Percentiles rank a stretch among this genome's conserved stretches.
These are phyloP conservation scores for Diaporthe vaccinii DNA, from an alignment of 2,329 filamentous ascomycete species.

Conservation along the genomic window DNA sequence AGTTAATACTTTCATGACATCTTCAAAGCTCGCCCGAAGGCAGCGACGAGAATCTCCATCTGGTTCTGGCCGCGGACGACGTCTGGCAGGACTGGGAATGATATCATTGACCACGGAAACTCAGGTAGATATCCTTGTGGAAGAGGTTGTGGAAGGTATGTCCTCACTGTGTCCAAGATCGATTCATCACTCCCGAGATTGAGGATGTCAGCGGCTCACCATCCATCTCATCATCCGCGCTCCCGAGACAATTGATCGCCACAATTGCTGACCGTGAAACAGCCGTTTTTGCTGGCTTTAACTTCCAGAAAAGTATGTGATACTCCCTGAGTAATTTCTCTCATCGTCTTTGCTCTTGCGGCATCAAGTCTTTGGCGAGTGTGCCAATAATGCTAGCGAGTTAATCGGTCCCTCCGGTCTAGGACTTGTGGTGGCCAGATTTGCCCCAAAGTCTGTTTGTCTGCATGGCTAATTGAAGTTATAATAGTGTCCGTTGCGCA, in stretches of 20 bases:
- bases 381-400: background rate
- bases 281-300: conserved; percentile 51
- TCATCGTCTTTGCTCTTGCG: too few relatives aligned
- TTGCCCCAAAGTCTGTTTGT: too few relatives aligned
- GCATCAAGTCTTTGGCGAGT: background rate
- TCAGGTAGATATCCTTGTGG: conserved; percentile 49
- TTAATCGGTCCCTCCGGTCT: too few relatives aligned
- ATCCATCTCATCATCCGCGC: too few relatives aligned
- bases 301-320: conserved; percentile 44
- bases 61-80: background rate
- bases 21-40: conserved; percentile 17
- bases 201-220: background rate
- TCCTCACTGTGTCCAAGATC: background rate
- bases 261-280: background rate
- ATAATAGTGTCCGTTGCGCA: conserved; percentile 17
- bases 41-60: background rate
- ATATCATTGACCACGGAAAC: conserved; percentile 49
- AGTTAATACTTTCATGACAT: conserved; percentile 54
- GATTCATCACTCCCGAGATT: background rate
- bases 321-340: too few relatives aligned
- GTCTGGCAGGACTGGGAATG: conserved; percentile 42
- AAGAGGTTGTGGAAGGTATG: conserved; percentile 52
- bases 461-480: background rate
- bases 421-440: too few relatives aligned
- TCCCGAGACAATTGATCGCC: too few relatives aligned